Evolutionary conservation across 768 basidiomycete genomes (phyloP), one percentile per base, ranked within the genome.

Genomic region (Trametes punicea): DNA sequence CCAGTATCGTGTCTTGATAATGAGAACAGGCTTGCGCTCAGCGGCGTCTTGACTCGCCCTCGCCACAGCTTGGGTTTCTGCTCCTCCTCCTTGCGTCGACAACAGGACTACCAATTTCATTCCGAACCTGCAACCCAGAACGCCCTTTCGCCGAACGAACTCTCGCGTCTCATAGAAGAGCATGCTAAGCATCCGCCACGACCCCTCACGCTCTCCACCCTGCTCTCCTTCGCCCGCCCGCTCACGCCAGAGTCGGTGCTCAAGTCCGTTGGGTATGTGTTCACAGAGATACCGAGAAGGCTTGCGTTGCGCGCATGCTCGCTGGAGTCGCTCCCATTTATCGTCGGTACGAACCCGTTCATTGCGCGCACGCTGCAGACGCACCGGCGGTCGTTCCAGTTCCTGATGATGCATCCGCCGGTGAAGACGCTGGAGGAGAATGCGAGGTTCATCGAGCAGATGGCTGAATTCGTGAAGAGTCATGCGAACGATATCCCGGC

Each of bases 401-500:
- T 81, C 66, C 75, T 92, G 33, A 84, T 87, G 16, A 84, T 77
- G 20, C 82, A 89, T 65, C 82, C 85, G 6, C 73, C 76, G 1
- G 81, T 93, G 51, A 80, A 72, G 27, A 85, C 77, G 18, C 74
- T 90, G 23, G 78, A 82, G 51, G 85, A 90, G 58, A 95, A 94
- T 60, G 75, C 75, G 4, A 67, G 70, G 15, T 93, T 94, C 62
- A 81, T 85, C 0, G 76, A 80, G 46, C 77, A 83, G 58, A 75
- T 95, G n/a, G 81, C 83, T 39, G 75, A 77, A 31, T 71, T 95
- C 18, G 91, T 95, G 3, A 81, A 82, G 56, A 77, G 79, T 50
- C 93, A 95, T 67, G 80, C 87, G 1, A 87, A 94, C 70, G 93
- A 95, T 68, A 90, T 95, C 46, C 92, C 92, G 1, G 88, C 87